Base-by-base conservation (phyloP, 345 rosid species). In the Durio zibethinus region DNA sequence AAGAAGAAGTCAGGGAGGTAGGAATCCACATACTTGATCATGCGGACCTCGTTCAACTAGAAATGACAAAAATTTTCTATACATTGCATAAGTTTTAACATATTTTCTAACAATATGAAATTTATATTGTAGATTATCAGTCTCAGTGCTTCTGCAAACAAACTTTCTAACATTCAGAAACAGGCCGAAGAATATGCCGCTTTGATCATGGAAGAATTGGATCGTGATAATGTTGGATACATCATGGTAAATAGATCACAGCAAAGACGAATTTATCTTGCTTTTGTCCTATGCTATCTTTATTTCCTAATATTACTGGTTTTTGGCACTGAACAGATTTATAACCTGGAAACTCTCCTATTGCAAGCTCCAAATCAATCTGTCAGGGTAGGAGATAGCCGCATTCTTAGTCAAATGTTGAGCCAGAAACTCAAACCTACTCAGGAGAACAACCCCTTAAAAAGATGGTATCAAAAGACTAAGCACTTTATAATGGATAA, bases 81-180 rank as follows among this genome's bases (percentile, higher is more conserved):
- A 45, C 73, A 69, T 47, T 69, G 27, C 33, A 56, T 14, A 45
- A 69, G n/a, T 38, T 53, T 43, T 76, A 4, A 1, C 23, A 25
- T 66, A 36, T 72, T 14, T 23, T 18, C 15, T 18, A 31, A 45
- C 68, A 42, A 29, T 47, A 29, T 57, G 53, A 27, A 60, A 8
- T 59, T 72, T 74, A 60, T 77, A 5, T 60, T 81, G 81, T 70
- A 94, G 98, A 90, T 94, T 80, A 94, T 94, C 42, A 83, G 80
- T 59, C 87, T 92, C 4, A 94, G 97, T 87, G 98, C 98, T 73
- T 94, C 98, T 59, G 92, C 98, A 33, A 94, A 94, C 88, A 90
- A 88, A 85, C 90, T 94, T 20, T 86, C 90, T 27, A 94, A 75
- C 79, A 87, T 94, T 75, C 97, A 92, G 86, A 92, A 90, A 78